Conservation (phyloP, 148 eudicot genomes). For the Cornus suecica region DNA sequence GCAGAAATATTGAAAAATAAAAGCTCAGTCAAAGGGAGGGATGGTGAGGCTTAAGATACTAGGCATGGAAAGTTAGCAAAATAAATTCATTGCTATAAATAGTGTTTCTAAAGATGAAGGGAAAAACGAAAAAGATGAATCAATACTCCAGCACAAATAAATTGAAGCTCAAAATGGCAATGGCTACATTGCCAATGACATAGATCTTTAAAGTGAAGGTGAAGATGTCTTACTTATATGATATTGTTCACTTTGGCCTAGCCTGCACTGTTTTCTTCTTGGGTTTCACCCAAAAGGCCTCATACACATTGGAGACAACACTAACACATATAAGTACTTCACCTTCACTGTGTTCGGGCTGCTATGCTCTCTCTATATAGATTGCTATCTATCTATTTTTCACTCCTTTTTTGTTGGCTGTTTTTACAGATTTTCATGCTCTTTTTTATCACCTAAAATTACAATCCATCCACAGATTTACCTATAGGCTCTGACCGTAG, state of each 20-base stretch:
- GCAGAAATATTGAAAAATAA: neutral
- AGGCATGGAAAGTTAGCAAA: neutral
- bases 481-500: neutral
- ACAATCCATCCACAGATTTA: neutral
- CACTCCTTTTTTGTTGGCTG: neutral
- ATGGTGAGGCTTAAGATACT: neutral
- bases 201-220: too few species aligned
- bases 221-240: too few species aligned
- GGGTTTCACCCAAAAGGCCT: too few species aligned
- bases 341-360: too few species aligned
- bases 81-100: neutral
- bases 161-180: neutral
- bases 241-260: too few species aligned
- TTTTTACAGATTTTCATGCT: neutral
- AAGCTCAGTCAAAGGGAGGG: neutral
- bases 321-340: neutral
- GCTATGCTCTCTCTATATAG: too few species aligned
- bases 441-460: neutral
- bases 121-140: neutral
- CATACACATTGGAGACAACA: too few species aligned
- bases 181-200: neutral
- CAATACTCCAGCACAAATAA: too few species aligned
- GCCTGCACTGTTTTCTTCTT: too few species aligned
- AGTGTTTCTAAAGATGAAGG: neutral
- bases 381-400: neutral